Evolutionary conservation across 1,139 yeast genomes (phyloP).

Genomic region (Scheffersomyces parashehatae): DNA sequence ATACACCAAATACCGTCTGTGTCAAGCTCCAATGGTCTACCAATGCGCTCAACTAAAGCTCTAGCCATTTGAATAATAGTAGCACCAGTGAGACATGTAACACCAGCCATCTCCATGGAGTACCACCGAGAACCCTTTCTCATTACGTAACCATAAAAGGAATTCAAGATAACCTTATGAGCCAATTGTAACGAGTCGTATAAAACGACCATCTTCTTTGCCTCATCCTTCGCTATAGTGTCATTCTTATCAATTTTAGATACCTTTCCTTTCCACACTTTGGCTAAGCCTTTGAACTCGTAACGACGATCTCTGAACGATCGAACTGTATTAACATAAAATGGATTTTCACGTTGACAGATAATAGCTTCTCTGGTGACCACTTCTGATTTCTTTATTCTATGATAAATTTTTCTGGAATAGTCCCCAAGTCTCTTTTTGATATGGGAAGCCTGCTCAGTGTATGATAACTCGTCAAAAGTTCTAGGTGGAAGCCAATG

Average conservation of each 20-base stretch:
- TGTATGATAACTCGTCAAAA: constrained; percentile 72
- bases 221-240: constrained; percentile 70
- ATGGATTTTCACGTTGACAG: constrained; percentile 97
- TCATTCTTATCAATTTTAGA: constrained; percentile 55
- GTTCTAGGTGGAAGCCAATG: constrained; percentile 57
- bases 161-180: constrained; percentile 93
- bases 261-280: constrained; percentile 88
- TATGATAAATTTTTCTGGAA: constrained; percentile 81
- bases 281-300: constrained; percentile 91
- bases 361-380: constrained; percentile 91
- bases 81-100: constrained; percentile 97
- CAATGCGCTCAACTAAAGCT: constrained; percentile 86
- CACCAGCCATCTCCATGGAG: constrained; percentile 99
- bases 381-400: constrained; percentile 78
- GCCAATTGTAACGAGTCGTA: constrained; percentile 96
- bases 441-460: constrained; percentile 76
- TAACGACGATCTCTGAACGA: constrained; percentile 95
- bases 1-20: constrained; percentile 99
- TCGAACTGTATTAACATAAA: constrained; percentile 92
- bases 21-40: constrained; percentile 93
- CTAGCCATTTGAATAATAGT: constrained; percentile 98
- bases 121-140: constrained; percentile 99
- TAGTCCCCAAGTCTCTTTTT: constrained; percentile 84
- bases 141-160: constrained; percentile 98
- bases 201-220: constrained; percentile 88